Base-by-base conservation (phyloP, 2,329 filamentous ascomycete genomes). In the Blastomyces silverae region DNA sequence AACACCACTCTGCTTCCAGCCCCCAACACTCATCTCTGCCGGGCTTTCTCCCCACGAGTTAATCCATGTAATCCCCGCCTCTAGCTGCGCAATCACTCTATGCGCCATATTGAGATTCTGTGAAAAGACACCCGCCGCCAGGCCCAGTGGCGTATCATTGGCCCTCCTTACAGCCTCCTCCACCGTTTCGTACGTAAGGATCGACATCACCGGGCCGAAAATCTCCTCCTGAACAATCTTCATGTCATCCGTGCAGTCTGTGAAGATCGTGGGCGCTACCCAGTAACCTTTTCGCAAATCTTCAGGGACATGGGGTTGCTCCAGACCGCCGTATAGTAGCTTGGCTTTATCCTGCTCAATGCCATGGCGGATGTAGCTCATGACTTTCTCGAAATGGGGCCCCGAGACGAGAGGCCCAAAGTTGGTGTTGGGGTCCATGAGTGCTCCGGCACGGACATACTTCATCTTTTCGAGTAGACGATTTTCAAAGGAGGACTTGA, bases 41-140 rank as follows among this genome's bases (percentile, higher is more conserved):
- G 91, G 91, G 60, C 85, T 88, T 79, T 96, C 91, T n/a, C 92
- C 91, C 92, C 92, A 96, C 0, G 90, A 92, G 75, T 96, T 96
- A 62, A 96, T 83, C 91, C 91, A 96, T 0, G 90, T 95, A 72
- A 96, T 96, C 44, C 91, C 91, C 0, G 91, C 91, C 73, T 95
- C 84, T 5, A 96, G 79, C 71, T 85, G 82, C 31, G 84, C 82
- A 53, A 93, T 82, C 0, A 93, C 84, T 55, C 84, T 80, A 72
- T 96, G 90, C 64, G 89, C 91, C 59, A 83, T 73, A 70, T 90
- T 88, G 62, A 96, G 76, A 69, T 95, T 85, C 65, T 84, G 85
- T 0, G 90, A 90, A 70, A 95, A 93, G 0, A 96, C 89, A 25
- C 91, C 91, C 0, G 91, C 92, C 0, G 91, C 91, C 2, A 96